Percentiles rank a stretch among this genome's conserved stretches.
Conservation (phyloP, 345 rosid species). For the Fremontodendron californicum region DNA sequence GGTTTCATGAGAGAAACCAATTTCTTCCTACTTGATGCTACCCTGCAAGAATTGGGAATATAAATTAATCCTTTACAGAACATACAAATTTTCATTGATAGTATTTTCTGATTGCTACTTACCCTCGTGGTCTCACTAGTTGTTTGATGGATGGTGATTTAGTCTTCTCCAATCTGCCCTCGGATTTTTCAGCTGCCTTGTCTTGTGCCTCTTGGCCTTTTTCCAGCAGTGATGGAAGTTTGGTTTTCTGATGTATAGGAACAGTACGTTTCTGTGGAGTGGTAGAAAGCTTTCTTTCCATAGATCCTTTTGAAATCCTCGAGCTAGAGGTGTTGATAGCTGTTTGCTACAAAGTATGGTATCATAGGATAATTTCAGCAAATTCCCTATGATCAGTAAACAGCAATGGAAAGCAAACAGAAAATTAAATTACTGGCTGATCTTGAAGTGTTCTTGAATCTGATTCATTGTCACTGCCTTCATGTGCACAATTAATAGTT, state of each 20-base stretch:
- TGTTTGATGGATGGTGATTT: slow-evolving; percentile 35
- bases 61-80: neutral
- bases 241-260: slow-evolving; percentile 23
- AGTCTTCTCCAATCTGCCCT: slow-evolving; percentile 28
- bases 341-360: neutral
- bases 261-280: slow-evolving; percentile 23
- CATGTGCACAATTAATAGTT: slow-evolving; percentile 5
- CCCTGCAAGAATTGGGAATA: slow-evolving; percentile 32
- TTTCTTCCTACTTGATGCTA: slow-evolving; percentile 29
- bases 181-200: slow-evolving; percentile 19
- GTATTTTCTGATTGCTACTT: slow-evolving; percentile 8
- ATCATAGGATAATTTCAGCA: slow-evolving; percentile 8
- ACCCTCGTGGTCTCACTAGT: slow-evolving; percentile 31
- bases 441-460: slow-evolving; percentile 9
- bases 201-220: slow-evolving; percentile 10
- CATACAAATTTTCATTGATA: neutral
- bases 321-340: neutral
- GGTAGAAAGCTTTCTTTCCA: slow-evolving; percentile 19
- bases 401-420: neutral
- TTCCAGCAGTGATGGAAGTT: slow-evolving; percentile 9
- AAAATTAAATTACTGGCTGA: slow-evolving; percentile 27
- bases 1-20: slow-evolving; percentile 8
- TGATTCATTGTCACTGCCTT: slow-evolving; percentile 14
- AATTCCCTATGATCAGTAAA: neutral
- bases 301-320: slow-evolving; percentile 17